A percentile compares a stretch with the other conserved stretches of the same genome.
phyloP scores from a whole-genome alignment of 176 grass and related monocot species.

The Eragrostis nindensis region DNA sequence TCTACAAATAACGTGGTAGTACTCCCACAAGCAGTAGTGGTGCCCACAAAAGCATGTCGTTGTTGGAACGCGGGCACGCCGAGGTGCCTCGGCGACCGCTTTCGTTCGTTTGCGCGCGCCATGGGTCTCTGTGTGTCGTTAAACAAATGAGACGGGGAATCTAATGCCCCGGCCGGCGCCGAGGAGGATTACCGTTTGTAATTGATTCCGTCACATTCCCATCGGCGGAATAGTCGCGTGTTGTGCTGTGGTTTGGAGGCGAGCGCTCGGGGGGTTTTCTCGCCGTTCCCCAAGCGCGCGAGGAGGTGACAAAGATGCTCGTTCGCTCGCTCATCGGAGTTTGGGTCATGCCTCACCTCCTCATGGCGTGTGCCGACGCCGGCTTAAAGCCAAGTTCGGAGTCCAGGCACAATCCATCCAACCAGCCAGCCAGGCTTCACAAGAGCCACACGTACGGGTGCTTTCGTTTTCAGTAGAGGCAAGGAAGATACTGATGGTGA shows the following conservation, averaged over 20 bases:
- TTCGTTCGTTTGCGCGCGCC: not conserved
- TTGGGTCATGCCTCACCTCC: not conserved
- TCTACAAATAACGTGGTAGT: too few relatives aligned
- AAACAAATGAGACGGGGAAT: not conserved
- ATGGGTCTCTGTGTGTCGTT: too few relatives aligned
- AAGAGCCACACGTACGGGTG: too few relatives aligned
- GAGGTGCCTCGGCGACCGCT: not conserved
- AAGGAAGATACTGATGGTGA: too few relatives aligned
- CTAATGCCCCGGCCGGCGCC: not conserved
- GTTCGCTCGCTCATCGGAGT: not conserved
- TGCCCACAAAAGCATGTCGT: too few relatives aligned
- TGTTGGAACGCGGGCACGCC: too few relatives aligned
- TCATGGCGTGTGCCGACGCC: not conserved
- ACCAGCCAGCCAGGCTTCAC: not conserved
- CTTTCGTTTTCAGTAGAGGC: too few relatives aligned
- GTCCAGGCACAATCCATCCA: not conserved
- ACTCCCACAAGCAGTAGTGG: too few relatives aligned
- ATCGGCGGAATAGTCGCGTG: constrained; percentile 14
- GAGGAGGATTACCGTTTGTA: constrained; percentile 23
- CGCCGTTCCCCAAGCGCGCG: not conserved
- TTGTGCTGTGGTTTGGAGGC: not conserved
- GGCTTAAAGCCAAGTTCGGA: not conserved
- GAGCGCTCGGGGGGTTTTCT: not conserved
- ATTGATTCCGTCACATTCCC: not conserved
- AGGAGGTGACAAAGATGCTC: not conserved